Evolutionary conservation across 1,139 yeast species (phyloP).

Genomic region (Magnusiomyces magnusii): DNA sequence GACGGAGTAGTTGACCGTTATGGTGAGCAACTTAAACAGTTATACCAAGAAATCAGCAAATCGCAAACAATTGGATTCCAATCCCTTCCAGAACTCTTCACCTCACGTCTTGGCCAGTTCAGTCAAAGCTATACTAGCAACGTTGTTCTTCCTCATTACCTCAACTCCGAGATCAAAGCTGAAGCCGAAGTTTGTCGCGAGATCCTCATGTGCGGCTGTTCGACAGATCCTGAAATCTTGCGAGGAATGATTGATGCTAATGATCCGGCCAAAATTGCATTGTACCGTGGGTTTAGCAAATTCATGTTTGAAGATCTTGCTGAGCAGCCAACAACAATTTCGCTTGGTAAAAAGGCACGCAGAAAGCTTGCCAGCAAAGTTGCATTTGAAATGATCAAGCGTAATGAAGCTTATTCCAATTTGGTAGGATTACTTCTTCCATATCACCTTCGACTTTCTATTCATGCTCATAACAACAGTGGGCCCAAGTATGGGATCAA

Average conservation of each 20-base stretch:
- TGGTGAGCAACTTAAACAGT: constrained; percentile 11
- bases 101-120: constrained; percentile 12
- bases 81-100: constrained; percentile 15
- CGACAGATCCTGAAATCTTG: constrained; percentile 14
- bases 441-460: constrained; percentile 15
- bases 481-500: constrained; percentile 17
- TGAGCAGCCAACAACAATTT: constrained; percentile 9
- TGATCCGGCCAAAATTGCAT: constrained; percentile 16
- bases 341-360: constrained; percentile 10
- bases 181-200: constrained; percentile 16
- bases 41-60: constrained; percentile 10
- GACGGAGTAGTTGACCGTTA: constrained; percentile 15
- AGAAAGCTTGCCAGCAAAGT: constrained; percentile 16
- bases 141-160: constrained; percentile 13
- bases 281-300: constrained; percentile 15
- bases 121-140: constrained; percentile 9
- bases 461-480: constrained; percentile 17
- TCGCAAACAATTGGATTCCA: constrained; percentile 11
- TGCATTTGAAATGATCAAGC: constrained; percentile 18
- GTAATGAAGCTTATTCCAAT: constrained; percentile 18
- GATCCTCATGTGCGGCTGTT: constrained; percentile 16
- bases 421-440: constrained; percentile 16
- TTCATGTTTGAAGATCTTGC: constrained; percentile 17
- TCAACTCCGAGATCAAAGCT: constrained; percentile 11
- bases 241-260: constrained; percentile 14